Base-by-base conservation (phyloP, 805 yeast genomes). In the Yarrowia yakushimensis region DNA sequence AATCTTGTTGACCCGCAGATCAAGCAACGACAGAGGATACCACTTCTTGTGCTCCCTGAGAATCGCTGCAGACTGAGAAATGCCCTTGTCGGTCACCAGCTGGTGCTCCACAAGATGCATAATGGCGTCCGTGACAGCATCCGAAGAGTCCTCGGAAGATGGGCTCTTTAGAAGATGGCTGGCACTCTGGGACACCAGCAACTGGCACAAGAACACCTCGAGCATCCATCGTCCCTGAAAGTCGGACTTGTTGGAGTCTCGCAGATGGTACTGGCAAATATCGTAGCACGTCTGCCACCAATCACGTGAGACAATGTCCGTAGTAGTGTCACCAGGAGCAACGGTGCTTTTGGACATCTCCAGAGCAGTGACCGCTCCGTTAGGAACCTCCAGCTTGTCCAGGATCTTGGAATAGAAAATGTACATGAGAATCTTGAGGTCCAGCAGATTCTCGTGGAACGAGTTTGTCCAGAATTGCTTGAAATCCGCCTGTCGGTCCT, bases 401-500 rank as follows among this genome's bases (percentile, higher is more conserved):
- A 64, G 61, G 42, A 63, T 62, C 23, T 64, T 63, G 2, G 68
- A 62, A 22, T 63, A 64, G 42, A 67, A 72, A 8, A 75, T 65
- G 55, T 67, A 69, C 30, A 73, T 63, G 7, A 77, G 66, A 18
- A 74, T 65, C 28, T 75, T 67, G 4, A 75, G 76, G 52, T 76
- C 78, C 8, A 73, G 64, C 4, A 66, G 66, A 13, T 67, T 67
- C 4, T 76, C 78, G 62, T 72, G 70, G 1, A 71, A 67, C 76
- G 79, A 78, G 22, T 71, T 68, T 20, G 68, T 71, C 55, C 72
- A 63, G 1, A 76, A 73, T 1, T 66, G 67, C 3, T 63, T 61
- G 59, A 66, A 67, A 11, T 67, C 68, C 4, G 63, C 65, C 46
- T 55, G 48, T 2, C 61, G 13, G 11, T 55, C 48, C 10, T 55